Evolutionary conservation across 202 grass and related monocot species (phyloP).

Genomic region (Eragrostis tef): DNA sequence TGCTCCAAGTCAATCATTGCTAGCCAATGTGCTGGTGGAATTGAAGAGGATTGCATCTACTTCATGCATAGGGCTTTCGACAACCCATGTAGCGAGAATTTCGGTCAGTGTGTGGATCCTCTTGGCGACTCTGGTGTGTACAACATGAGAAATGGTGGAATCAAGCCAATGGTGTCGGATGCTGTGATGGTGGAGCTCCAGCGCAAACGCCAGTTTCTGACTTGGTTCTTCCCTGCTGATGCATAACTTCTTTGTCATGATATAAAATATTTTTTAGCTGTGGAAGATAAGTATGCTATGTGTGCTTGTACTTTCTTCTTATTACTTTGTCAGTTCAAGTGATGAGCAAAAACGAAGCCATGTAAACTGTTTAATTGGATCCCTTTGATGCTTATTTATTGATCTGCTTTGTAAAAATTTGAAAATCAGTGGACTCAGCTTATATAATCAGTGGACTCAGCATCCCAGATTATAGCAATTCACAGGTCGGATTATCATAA

Average conservation of each 20-base stretch:
- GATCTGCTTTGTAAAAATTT: too few species aligned
- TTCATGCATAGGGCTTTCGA: slow-evolving; percentile 21
- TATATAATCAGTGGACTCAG: too few species aligned
- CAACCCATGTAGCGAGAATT: not conserved
- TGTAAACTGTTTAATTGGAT: too few species aligned
- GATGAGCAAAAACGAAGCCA: too few species aligned
- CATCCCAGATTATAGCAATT: too few species aligned
- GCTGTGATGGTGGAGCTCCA: not conserved
- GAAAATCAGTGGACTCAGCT: too few species aligned
- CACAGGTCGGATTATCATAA: too few species aligned
- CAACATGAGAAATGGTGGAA: slow-evolving; percentile 7
- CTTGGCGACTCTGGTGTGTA: slow-evolving; percentile 37
- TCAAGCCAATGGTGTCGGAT: not conserved
- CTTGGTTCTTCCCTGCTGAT: slow-evolving; percentile 35
- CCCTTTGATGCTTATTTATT: too few species aligned
- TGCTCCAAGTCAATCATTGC: not conserved
- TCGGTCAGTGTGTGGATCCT: not conserved
- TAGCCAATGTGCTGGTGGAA: not conserved
- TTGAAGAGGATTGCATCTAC: slow-evolving; percentile 37
- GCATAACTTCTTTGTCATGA: not conserved
- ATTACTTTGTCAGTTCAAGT: too few species aligned
- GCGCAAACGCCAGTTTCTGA: not conserved
- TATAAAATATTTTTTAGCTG: too few species aligned
- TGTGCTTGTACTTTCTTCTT: too few species aligned
- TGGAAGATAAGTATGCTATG: too few species aligned